Conservation (phyloP, 1,139 yeast species). For the Williopsis jadinii region DNA sequence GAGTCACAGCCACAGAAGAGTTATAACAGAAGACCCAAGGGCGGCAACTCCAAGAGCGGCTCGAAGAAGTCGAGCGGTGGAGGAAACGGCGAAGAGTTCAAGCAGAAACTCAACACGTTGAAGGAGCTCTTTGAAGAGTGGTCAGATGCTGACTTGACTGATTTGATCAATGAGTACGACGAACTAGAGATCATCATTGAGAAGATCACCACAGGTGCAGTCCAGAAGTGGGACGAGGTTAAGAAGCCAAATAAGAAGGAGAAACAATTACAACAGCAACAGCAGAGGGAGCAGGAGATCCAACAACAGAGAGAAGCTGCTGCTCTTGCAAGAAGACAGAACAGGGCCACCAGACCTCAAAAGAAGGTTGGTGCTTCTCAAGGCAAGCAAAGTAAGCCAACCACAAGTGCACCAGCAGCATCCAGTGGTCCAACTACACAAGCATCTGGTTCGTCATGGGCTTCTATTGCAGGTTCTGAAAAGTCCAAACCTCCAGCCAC, state of each 20-base stretch:
- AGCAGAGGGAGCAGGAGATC: constrained; percentile 25
- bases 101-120: constrained; percentile 50
- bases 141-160: constrained; percentile 77
- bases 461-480: constrained; percentile 27
- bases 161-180: constrained; percentile 68
- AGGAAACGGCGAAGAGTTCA: constrained; percentile 33
- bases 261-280: constrained; percentile 23
- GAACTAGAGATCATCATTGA: constrained; percentile 78
- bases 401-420: constrained; percentile 17
- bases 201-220: constrained; percentile 77
- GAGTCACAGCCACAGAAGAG: constrained; percentile 19
- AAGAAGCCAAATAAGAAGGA: constrained; percentile 45
- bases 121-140: constrained; percentile 92
- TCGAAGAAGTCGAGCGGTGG: constrained; percentile 34
- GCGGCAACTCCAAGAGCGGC: constrained; percentile 30
- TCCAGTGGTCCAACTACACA: constrained; percentile 14
- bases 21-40: constrained; percentile 24
- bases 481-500: constrained; percentile 11
- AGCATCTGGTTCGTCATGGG: constrained; percentile 22
- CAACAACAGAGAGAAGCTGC: constrained; percentile 17
- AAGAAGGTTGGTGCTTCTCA: constrained; percentile 14
- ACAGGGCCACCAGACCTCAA: constrained; percentile 10
- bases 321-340: constrained; percentile 8
- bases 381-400: constrained; percentile 13
- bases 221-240: constrained; percentile 56